phyloP scores from a whole-genome alignment of 345 rosid species.

The Pistacia integerrima region DNA sequence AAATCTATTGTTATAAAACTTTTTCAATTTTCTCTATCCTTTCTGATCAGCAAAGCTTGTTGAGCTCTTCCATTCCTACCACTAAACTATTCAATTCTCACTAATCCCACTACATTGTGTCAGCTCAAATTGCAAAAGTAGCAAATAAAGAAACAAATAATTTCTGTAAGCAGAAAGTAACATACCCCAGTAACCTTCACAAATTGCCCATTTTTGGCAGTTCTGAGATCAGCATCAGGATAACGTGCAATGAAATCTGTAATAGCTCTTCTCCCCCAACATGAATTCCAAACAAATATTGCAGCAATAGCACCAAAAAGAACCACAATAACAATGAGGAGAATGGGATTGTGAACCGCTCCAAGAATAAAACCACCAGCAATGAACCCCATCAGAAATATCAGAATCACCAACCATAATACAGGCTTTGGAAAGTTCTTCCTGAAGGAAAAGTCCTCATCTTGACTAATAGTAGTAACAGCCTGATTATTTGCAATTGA shows the following conservation, averaged over 20 bases:
- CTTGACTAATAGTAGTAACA: slow-evolving; percentile 71
- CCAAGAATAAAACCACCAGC: slow-evolving; percentile 87
- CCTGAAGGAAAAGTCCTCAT: slow-evolving; percentile 65
- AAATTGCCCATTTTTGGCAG: slow-evolving; percentile 88
- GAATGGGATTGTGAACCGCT: slow-evolving; percentile 85
- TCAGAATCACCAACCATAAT: slow-evolving; percentile 67
- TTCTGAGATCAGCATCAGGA: slow-evolving; percentile 93
- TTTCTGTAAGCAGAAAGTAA: not conserved
- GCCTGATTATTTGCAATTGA: slow-evolving; percentile 77
- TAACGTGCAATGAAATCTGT: slow-evolving; percentile 65
- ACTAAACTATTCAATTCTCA: not conserved
- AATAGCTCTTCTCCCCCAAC: slow-evolving; percentile 76
- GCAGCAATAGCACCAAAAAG: slow-evolving; percentile 63
- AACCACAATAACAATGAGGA: slow-evolving; percentile 70
- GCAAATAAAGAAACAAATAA: not conserved
- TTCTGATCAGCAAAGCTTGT: not conserved
- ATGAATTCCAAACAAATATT: slow-evolving; percentile 80
- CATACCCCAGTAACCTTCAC: slow-evolving; percentile 99
- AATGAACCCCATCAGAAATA: slow-evolving; percentile 78
- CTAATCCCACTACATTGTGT: not conserved
- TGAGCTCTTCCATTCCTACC: not conserved
- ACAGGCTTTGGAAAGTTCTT: slow-evolving; percentile 69
- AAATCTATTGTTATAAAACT: not conserved
- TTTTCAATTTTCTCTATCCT: not conserved
- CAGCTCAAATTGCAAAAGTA: not conserved